These are phyloP conservation scores for Neurospora sp. DNA, from an alignment of 495 filamentous ascomycete species.

Conservation along the genomic window DNA sequence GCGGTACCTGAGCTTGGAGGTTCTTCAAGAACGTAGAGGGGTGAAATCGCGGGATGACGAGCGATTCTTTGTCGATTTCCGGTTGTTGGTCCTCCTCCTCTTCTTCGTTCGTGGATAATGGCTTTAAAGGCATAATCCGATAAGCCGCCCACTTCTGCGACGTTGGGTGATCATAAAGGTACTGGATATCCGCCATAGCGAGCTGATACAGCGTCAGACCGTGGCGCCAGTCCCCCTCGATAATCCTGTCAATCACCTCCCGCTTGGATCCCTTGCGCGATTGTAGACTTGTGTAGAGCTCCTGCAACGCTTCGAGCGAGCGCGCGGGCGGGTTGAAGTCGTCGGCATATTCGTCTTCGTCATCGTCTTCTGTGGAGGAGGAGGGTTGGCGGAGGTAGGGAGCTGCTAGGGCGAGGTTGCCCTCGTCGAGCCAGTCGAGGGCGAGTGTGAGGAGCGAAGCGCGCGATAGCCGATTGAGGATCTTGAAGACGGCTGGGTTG, in stretches of 20 bases:
- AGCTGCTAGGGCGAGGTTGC: conserved; percentile 43
- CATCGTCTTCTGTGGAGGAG: conserved; percentile 19
- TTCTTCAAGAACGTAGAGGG: conserved; percentile 61
- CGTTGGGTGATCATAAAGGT: conserved; percentile 66
- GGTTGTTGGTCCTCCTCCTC: conserved; percentile 11
- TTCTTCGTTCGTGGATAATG: conserved; percentile 18
- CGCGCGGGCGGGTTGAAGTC: conserved; percentile 52
- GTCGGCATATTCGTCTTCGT: conserved; percentile 35
- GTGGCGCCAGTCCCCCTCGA: conserved; percentile 73
- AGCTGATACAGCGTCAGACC: conserved; percentile 69
- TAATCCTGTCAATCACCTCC: conserved; percentile 65
- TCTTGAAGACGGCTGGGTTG: conserved; percentile 51
- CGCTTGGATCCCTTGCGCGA: conserved; percentile 55
- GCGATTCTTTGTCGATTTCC: conserved; percentile 30
- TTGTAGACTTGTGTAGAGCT: conserved; percentile 47
- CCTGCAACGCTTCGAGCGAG: conserved; percentile 50
- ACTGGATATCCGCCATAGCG: conserved; percentile 68
- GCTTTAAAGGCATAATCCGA: conserved; percentile 36
- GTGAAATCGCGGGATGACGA: conserved; percentile 60
- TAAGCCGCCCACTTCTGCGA: conserved; percentile 69
- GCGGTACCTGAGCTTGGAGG: conserved; percentile 60
- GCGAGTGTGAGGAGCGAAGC: conserved; percentile 57
- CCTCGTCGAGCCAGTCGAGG: conserved; percentile 61
- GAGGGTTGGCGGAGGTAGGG: conserved; percentile 34
- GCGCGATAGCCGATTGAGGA: conserved; percentile 59